Percentiles rank a stretch among this genome's conserved stretches.
phyloP scores from a whole-genome alignment of 495 filamentous ascomycete species.

The Ascodesmis nigricans region DNA sequence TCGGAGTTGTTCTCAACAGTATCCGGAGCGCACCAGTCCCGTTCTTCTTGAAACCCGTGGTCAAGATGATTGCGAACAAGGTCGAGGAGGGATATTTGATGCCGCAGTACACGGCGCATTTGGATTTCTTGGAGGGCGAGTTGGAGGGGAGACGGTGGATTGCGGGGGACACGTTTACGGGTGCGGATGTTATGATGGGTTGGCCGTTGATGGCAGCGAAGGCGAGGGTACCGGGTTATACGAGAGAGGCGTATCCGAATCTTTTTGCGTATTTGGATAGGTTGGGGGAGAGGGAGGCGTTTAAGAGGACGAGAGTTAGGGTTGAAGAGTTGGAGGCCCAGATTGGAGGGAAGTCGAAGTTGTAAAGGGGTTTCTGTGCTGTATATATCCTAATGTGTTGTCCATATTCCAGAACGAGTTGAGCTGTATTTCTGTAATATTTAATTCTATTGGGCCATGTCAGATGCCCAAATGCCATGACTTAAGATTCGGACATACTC shows the following conservation, averaged over 20 bases:
- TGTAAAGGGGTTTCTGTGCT: too few species aligned
- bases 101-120: conserved; percentile 40
- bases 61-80: conserved; percentile 37
- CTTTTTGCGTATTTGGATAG: conserved; percentile 39
- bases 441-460: too few species aligned
- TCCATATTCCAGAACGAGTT: too few species aligned
- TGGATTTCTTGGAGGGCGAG: conserved; percentile 51
- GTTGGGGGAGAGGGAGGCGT: conserved; percentile 40
- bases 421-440: too few species aligned
- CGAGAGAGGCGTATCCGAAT: conserved; percentile 34
- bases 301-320: conserved; percentile 34
- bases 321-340: too few species aligned
- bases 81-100: conserved; percentile 32
- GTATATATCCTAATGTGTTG: too few species aligned
- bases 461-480: too few species aligned
- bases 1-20: conserved; percentile 33
- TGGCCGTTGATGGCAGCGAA: conserved; percentile 44
- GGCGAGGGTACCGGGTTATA: conserved; percentile 23
- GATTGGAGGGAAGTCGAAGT: too few species aligned
- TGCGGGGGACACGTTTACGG: conserved; percentile 48
- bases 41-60: conserved; percentile 71
- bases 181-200: conserved; percentile 60
- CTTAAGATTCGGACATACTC: too few species aligned
- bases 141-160: conserved; percentile 44
- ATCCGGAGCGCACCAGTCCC: conserved; percentile 45